Evolutionary conservation across 768 basidiomycete species (phyloP), one percentile per base, ranked within the genome.

Genomic region (Boletus edulis): DNA sequence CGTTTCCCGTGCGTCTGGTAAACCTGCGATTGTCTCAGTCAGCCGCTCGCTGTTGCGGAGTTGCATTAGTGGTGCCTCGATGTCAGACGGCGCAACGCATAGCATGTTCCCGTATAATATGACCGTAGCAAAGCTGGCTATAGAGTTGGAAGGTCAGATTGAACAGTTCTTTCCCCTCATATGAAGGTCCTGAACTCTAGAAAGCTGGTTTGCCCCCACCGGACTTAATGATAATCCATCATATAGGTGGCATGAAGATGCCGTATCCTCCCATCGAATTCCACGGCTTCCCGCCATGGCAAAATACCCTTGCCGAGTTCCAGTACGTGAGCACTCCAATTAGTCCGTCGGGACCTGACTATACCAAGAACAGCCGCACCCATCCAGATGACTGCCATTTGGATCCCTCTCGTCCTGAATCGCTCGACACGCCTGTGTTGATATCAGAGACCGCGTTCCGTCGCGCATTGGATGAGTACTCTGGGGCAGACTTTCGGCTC

Each of bases 231-330:
- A 83, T 93, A 59, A 75, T 91, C 15, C 88, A 92, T 63, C 73
- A 82, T 44, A 56, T 87, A 20, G 73, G 72, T 32, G 71, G 75
- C 3, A 66, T 72, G 13, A 69, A 62, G 46, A 68, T 67, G 37
- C 68, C 72, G 37, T 66, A 64, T 38, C 63, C 73, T 22, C 82
- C 87, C 1, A 69, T 86, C 48, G 88, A 91, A 66, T 73, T 91
- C 20, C 73, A 86, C 60, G 87, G 86, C 5, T 91, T 87, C 62
- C 91, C 91, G 17, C 91, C 91, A 15, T 93, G 91, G 90, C 91
- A 93, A 62, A 81, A 85, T n/a, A 76, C 85, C 52, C 72, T 93
- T 40, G 89, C 88, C 43, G 91, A 93, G 68, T 84, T 93, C 56
- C 79, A 84, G 91, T 91, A 65, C 71, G 87, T 72, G 12, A 22